Evolutionary conservation across 108 stramenopile species (phyloP).

Genomic region (Pseudonitzschia delicatissima): DNA sequence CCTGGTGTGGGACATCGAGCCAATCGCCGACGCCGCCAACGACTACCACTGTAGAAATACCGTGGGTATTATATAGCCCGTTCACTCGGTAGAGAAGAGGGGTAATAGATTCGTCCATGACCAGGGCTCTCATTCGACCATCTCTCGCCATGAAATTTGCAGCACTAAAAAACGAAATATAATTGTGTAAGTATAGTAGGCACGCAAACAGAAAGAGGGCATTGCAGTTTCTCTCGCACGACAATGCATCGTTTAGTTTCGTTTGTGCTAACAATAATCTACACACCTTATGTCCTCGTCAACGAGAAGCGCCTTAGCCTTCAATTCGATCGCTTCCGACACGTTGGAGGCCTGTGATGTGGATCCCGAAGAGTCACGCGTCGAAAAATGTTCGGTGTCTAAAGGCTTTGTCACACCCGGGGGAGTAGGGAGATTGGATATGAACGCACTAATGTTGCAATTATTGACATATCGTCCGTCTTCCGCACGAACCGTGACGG

Average conservation of each 20-base stretch:
- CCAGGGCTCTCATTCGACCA: constrained; percentile 91
- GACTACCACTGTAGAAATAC: constrained; percentile 87
- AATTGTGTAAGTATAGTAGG: background rate
- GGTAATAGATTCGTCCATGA: constrained; percentile 94
- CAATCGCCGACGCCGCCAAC: constrained; percentile 95
- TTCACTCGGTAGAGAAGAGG: constrained; percentile 89
- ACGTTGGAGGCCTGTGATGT: constrained; percentile 95
- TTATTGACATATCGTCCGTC: constrained; percentile 85
- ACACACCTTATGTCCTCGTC: constrained; percentile 86
- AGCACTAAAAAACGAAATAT: constrained; percentile 43
- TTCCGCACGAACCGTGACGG: constrained; percentile 93
- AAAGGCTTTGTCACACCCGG: constrained; percentile 49
- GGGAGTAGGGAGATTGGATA: constrained; percentile 83
- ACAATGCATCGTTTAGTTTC: background rate
- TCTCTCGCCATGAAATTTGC: constrained; percentile 96
- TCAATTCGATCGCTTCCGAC: constrained; percentile 87
- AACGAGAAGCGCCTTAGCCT: constrained; percentile 84
- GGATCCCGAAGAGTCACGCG: constrained; percentile 88
- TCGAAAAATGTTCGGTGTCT: constrained; percentile 74
- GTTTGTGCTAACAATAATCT: background rate
- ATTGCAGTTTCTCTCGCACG: too few relatives aligned
- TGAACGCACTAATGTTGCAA: constrained; percentile 89
- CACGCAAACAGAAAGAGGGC: too few relatives aligned
- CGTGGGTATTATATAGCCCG: constrained; percentile 71
- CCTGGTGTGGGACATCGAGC: constrained; percentile 91